phyloP scores from a whole-genome alignment of 805 yeast species.

The Metschnikowia continentalis region DNA sequence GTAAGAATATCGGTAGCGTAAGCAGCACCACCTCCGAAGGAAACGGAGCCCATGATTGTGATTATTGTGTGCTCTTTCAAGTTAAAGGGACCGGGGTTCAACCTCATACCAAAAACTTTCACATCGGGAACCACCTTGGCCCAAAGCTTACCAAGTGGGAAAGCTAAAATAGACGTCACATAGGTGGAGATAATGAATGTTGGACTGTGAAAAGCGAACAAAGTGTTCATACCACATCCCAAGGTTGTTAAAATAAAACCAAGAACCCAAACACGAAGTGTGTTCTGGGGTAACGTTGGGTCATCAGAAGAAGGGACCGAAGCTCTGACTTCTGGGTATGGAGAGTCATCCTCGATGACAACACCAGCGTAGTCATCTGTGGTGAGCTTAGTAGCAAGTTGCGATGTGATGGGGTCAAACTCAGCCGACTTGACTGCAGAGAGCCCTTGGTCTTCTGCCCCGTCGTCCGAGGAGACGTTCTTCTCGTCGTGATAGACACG shows the following conservation, averaged over 20 bases:
- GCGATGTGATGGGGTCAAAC: constrained; percentile 16
- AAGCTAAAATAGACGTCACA: constrained; percentile 57
- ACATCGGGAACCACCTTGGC: constrained; percentile 33
- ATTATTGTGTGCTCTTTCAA: constrained; percentile 59
- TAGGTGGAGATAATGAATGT: constrained; percentile 45
- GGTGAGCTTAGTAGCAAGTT: constrained; percentile 13
- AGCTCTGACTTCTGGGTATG: constrained; percentile 66
- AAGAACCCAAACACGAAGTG: constrained; percentile 52
- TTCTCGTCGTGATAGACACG: constrained; percentile 13
- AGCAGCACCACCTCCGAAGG: constrained; percentile 42
- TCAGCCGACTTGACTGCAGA: constrained; percentile 15
- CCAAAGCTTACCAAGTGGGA: constrained; percentile 56
- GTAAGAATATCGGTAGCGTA: constrained; percentile 55
- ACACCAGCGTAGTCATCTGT: constrained; percentile 18
- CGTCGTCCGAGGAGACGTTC: constrained; percentile 8
- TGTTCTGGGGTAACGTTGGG: constrained; percentile 44
- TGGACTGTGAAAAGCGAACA: constrained; percentile 57
- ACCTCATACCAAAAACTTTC: constrained; percentile 27
- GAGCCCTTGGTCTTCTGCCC: constrained; percentile 7
- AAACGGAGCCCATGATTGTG: constrained; percentile 49
- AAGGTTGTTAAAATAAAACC: constrained; percentile 48
- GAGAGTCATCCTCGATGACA: constrained; percentile 26
- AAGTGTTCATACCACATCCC: constrained; percentile 57
- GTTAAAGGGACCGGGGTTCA: constrained; percentile 62
- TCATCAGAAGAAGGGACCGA: constrained; percentile 54